phyloP scores from a whole-genome alignment of 306 rosid species.

The Cajanus cajan region DNA sequence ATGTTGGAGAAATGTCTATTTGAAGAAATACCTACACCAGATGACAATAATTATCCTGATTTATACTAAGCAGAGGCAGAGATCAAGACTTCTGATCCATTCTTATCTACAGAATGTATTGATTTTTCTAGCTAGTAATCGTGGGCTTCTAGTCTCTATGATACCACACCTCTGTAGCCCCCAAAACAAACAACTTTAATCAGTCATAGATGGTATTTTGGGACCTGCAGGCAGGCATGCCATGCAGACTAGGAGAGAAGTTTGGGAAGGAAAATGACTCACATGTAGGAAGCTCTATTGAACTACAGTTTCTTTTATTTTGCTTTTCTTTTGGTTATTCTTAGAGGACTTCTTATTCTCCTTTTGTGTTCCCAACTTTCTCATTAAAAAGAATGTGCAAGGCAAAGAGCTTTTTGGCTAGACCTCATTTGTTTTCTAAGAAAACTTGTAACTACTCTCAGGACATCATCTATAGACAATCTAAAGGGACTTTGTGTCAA shows the following conservation, averaged over 20 bases:
- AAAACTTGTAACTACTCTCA: background rate
- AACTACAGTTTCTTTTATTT: background rate
- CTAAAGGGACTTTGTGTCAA: background rate
- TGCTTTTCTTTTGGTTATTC: background rate
- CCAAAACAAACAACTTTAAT: background rate
- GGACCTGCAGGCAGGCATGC: background rate
- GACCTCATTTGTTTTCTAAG: background rate
- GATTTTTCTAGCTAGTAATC: background rate
- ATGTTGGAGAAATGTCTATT: background rate
- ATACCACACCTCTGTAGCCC: constrained; percentile 1
- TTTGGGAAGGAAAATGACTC: constrained; percentile 8
- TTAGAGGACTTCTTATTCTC: background rate
- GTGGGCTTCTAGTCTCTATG: background rate
- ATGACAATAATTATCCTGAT: background rate
- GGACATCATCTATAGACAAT: background rate
- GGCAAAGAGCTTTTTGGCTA: background rate
- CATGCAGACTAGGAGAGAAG: background rate
- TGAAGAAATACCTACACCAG: constrained; percentile 17
- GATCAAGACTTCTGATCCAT: constrained; percentile 21
- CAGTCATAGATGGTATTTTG: background rate
- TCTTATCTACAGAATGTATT: background rate
- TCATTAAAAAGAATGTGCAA: no score
- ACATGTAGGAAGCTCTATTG: background rate
- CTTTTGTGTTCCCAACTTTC: background rate
- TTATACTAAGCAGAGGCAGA: background rate